Conservation (phyloP, 2,329 filamentous ascomycete genomes). For the Rosellinia necatrix region DNA sequence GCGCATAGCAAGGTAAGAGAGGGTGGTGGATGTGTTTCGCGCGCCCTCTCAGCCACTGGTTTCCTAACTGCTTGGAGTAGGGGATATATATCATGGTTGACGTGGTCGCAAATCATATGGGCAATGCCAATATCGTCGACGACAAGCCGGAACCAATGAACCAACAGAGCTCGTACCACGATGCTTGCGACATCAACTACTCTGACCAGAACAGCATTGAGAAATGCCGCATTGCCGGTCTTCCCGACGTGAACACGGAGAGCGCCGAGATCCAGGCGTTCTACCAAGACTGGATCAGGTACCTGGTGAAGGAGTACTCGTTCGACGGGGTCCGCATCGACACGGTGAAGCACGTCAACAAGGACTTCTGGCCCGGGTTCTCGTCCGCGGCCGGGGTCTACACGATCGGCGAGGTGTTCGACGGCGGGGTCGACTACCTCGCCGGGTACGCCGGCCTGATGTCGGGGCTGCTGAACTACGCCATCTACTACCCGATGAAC, state of each 20-base stretch:
- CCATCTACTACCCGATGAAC: constrained; percentile 44
- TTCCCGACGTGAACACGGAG: constrained; percentile 67
- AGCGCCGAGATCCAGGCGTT: constrained; percentile 51
- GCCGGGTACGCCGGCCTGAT: constrained; percentile 58
- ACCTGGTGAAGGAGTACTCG: constrained; percentile 62
- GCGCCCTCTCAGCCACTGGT: background rate
- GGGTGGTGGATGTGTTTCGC: background rate
- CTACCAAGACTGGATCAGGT: constrained; percentile 63
- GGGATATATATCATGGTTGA: constrained; percentile 51
- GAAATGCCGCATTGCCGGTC: constrained; percentile 60
- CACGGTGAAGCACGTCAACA: constrained; percentile 65
- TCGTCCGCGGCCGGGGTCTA: constrained; percentile 60
- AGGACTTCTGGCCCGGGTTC: constrained; percentile 62
- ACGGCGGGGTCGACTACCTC: constrained; percentile 57
- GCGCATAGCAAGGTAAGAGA: constrained; percentile 57
- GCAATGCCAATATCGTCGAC: constrained; percentile 54
- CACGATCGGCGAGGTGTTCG: constrained; percentile 63
- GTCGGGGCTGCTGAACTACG: constrained; percentile 66
- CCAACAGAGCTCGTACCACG: constrained; percentile 62
- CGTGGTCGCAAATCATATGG: constrained; percentile 60
- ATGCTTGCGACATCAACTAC: constrained; percentile 63
- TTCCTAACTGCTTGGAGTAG: constrained; percentile 1
- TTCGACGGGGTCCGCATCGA: constrained; percentile 67
- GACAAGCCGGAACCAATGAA: constrained; percentile 53
- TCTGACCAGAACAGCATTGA: constrained; percentile 52